These are phyloP conservation scores for Hericium rajendrae DNA, from an alignment of 768 basidiomycete species.

Conservation along the genomic window DNA sequence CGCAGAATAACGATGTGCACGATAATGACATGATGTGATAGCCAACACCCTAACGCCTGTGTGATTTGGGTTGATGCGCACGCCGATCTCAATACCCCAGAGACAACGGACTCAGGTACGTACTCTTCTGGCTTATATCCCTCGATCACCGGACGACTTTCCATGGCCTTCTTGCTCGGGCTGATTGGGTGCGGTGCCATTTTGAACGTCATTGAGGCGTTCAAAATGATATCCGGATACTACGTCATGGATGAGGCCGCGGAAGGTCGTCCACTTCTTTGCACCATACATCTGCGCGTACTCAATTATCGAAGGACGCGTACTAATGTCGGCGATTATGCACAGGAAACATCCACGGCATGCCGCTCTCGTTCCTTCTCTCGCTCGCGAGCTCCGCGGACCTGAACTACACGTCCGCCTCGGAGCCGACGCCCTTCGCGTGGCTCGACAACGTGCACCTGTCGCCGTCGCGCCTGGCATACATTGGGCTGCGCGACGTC, in stretches of 20 bases:
- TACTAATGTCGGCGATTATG: background rate
- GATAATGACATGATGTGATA: slow-evolving; percentile 18
- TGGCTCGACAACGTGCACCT: slow-evolving; percentile 57
- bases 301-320: background rate
- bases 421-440: slow-evolving; percentile 23
- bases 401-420: background rate
- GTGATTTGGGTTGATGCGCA: slow-evolving; percentile 98
- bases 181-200: too few relatives aligned
- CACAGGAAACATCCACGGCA: slow-evolving; percentile 91
- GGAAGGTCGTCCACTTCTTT: too few relatives aligned
- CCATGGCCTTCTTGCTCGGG: too few relatives aligned
- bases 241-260: too few relatives aligned
- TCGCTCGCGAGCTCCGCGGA: slow-evolving; percentile 8
- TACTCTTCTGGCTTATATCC: background rate
- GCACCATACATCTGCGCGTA: background rate
- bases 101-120: slow-evolving; percentile 67
- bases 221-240: too few relatives aligned
- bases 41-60: slow-evolving; percentile 69
- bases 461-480: slow-evolving; percentile 73
- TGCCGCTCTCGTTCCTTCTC: slow-evolving; percentile 94
- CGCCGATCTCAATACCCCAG: slow-evolving; percentile 89
- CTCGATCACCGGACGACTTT: too few relatives aligned
- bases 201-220: too few relatives aligned
- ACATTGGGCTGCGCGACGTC: slow-evolving; percentile 92
- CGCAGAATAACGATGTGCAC: background rate